phyloP scores from a whole-genome alignment of 2,329 filamentous ascomycete genomes.

The Ophiosphaerella herpotricha region DNA sequence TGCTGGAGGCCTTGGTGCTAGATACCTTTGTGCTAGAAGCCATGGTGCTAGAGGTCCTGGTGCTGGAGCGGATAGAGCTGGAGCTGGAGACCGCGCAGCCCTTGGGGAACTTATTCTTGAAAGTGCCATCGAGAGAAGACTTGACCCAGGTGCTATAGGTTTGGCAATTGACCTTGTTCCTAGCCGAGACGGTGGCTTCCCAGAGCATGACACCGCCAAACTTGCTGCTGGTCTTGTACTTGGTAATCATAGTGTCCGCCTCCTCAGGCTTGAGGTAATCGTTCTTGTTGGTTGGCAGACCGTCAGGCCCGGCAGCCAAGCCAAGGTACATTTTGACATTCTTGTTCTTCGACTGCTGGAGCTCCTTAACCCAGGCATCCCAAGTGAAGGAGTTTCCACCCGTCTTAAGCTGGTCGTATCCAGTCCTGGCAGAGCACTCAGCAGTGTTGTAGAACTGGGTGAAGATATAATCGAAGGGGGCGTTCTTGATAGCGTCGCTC shows the following conservation, averaged over 20 bases:
- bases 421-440: slow-evolving; percentile 55
- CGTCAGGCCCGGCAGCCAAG: slow-evolving; percentile 43
- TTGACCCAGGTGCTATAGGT: slow-evolving; percentile 57
- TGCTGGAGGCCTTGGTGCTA: slow-evolving; percentile 1
- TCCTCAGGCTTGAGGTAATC: slow-evolving; percentile 56
- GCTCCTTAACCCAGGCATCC: slow-evolving; percentile 49
- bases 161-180: slow-evolving; percentile 51
- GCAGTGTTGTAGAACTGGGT: slow-evolving; percentile 62
- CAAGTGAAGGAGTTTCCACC: slow-evolving; percentile 52
- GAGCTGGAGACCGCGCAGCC: slow-evolving; percentile 6
- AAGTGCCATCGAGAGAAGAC: slow-evolving; percentile 36
- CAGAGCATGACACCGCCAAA: slow-evolving; percentile 67
- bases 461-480: slow-evolving; percentile 59
- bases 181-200: slow-evolving; percentile 58
- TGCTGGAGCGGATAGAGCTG: neutral
- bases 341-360: slow-evolving; percentile 45
- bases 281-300: slow-evolving; percentile 23
- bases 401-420: slow-evolving; percentile 28
- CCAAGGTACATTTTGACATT: slow-evolving; percentile 60
- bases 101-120: slow-evolving; percentile 19
- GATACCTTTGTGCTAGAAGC: slow-evolving; percentile 4
- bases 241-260: slow-evolving; percentile 52
- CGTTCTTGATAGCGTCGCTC: slow-evolving; percentile 49
- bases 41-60: neutral
- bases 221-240: slow-evolving; percentile 36